Base-by-base conservation (phyloP, 441 rosid genomes). In the Bruguiera hainesii region DNA sequence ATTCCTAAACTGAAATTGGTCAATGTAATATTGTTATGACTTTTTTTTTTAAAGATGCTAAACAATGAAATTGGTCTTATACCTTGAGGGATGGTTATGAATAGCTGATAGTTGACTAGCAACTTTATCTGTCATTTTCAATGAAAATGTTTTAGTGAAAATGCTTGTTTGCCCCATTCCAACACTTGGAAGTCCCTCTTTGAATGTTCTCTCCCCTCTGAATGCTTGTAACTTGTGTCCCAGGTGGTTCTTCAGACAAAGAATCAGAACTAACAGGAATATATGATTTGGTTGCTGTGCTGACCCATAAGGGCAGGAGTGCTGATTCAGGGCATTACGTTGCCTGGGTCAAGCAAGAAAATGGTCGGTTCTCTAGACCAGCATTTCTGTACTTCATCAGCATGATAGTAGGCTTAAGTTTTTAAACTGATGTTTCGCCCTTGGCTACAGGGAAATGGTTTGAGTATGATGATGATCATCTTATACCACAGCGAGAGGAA, bases 291-390 rank as follows among this genome's bases (percentile, higher is more conserved):
- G 92, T 85, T 81, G 88, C 91, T 23, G 89, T 89, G 65, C 75
- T 90, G 67, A 95, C 99, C 39, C 98, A 95, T 73, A 92, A 92
- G 87, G 99, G 99, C 6, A 87, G 97, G 78, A 90, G 99, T 66
- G 99, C 96, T 11, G 93, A 91, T 79, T 95, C 96, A 28, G 89
- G 96, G 58, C 91, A 89, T 86, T 88, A 89, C 66, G 96, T 87
- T 29, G 90, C 87, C 20, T 95, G 99, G 97, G 99, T 92, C 56
- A 95, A 92, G 82, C 97, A 95, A 85, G 98, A 89, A 80, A 92
- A 74, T 72, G 98, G 99, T 89, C 23, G 70, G 88, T 69, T 75
- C 61, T 68, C 64, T 65, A 61, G 29, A 71, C 20, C 39, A 61
- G 37, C 33, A 55, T 7, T 61, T 67, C n/a, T 35, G 15, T 26